Base-by-base conservation (phyloP, 2,329 filamentous ascomycete species). In the Botrytis porri region DNA sequence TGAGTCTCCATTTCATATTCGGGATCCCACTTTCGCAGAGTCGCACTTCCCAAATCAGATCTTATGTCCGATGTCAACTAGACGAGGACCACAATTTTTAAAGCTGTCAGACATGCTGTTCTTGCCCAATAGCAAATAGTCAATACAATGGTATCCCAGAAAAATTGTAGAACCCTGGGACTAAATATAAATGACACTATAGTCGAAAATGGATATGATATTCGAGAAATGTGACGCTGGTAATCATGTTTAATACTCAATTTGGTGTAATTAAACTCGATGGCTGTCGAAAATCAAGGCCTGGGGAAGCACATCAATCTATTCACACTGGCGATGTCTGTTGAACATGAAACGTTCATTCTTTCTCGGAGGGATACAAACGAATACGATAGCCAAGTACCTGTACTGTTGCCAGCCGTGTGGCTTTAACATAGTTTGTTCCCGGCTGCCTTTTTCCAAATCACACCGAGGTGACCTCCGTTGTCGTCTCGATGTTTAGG, bases 21-120 rank as follows among this genome's bases (percentile, higher is more conserved):
- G 39, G 29, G 37, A 69, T 69, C 66, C 66, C 66, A 69, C 66
- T 61, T 37, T 69, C 54, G 66, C 37, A 61, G 32, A 35, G 12
- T 45, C 35, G 45, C 45, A 67, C 54, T 60, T 69, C 39, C 54
- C 51, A 69, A 69, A 69, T 32, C 14, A 69, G 66, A 69, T 69
- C n/a, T 43, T 60, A 43, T 69, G 66, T 61, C 66, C 66, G 66
- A 69, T 69, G 66, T 61, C 66, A 69, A 67, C n/a, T 45, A 10
- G 37, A 39, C 25, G 7, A 25, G 66, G 37, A 60, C 66, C 66
- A 60, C 54, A 45, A 61, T 35, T 43, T 60, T 45, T 69, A 60
- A 60, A 69, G 51, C 61, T 57, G 66, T 60, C 66, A 60, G 66
- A 45, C 51, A 60, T 39, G 54, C 29, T 35, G 51, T 32, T 45